Base-by-base conservation (phyloP, 257 asterid genomes). In the Prunella vulgaris region DNA sequence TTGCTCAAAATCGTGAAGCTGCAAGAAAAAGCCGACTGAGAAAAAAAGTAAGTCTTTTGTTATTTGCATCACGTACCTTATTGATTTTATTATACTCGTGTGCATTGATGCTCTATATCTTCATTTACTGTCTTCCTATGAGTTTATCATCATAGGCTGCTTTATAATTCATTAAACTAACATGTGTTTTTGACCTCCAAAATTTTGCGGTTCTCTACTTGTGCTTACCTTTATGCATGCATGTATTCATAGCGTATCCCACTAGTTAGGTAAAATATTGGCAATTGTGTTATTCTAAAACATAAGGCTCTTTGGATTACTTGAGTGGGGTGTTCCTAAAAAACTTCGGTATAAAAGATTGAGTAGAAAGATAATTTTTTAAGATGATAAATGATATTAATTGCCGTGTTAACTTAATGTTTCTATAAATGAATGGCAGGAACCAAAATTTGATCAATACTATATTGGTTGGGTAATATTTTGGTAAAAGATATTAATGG, bases 1-100 rank as follows among this genome's bases (percentile, higher is more conserved):
- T 93, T 68, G 98, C 98, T 58, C 98, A 93, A 84, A 93, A 93
- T 79, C 97, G 98, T 62, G 98, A 93, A 87, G 98, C 98, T 64
- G 98, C 98, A 44, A 83, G 98, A 73, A 93, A 88, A 82, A 93
- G 98, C 78, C 97, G 98, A 64, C 78, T 88, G 78, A 83, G 96
- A 66, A 93, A 93, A 79, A 90, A 93, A 60, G 98, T 84, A 68
- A 20, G 81, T 63, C 15, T 64, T 60, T 63, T 33, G 18, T 65
- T 24, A 18, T 51, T 32, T 51, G 69, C 49, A 21, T 52, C 60
- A 28, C 22, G 2, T 35, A 61, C 67, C 66, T 44, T n/a, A n/a
- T n/a, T 24, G 35, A 46, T n/a, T 44, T 17, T 40, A 4, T 27
- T 59, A 70, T 40, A 25, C 46, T 56, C 58, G 37, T 58, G 33